Evolutionary conservation across 441 rosid genomes (phyloP).

Genomic region (Hura crepitans): DNA sequence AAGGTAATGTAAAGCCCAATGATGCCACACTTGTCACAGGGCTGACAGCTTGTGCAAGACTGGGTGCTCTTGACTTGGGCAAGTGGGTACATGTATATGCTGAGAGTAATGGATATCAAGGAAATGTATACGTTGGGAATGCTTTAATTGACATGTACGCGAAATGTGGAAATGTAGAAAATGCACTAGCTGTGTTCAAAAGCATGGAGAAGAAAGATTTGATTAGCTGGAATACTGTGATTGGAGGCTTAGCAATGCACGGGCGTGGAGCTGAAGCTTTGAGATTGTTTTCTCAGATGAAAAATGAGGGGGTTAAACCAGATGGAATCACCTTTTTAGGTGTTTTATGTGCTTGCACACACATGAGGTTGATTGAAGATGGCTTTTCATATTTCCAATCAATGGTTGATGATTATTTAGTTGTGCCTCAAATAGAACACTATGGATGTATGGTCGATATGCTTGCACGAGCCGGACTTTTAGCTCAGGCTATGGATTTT

Average conservation of each 20-base stretch:
- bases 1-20: conserved; percentile 41
- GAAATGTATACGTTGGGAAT: conserved; percentile 49
- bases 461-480: conserved; percentile 51
- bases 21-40: conserved; percentile 59
- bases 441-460: conserved; percentile 65
- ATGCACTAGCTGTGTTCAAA: conserved; percentile 44
- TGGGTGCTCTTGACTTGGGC: conserved; percentile 56
- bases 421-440: conserved; percentile 59
- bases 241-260: conserved; percentile 52
- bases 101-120: conserved; percentile 42
- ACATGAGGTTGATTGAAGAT: conserved; percentile 56
- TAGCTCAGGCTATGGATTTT: conserved; percentile 54
- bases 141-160: conserved; percentile 65
- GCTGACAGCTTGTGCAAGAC: conserved; percentile 56
- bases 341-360: conserved; percentile 52
- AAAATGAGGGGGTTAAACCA: conserved; percentile 34
- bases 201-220: conserved; percentile 48
- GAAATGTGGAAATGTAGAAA: conserved; percentile 51
- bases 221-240: conserved; percentile 60
- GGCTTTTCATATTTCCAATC: conserved; percentile 50
- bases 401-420: conserved; percentile 44
- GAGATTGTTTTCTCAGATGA: conserved; percentile 47
- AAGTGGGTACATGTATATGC: conserved; percentile 51
- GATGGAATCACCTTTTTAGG: conserved; percentile 60
- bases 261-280: conserved; percentile 51